phyloP scores from a whole-genome alignment of 768 basidiomycete species.

The Coprinopsis strossmayeri region DNA sequence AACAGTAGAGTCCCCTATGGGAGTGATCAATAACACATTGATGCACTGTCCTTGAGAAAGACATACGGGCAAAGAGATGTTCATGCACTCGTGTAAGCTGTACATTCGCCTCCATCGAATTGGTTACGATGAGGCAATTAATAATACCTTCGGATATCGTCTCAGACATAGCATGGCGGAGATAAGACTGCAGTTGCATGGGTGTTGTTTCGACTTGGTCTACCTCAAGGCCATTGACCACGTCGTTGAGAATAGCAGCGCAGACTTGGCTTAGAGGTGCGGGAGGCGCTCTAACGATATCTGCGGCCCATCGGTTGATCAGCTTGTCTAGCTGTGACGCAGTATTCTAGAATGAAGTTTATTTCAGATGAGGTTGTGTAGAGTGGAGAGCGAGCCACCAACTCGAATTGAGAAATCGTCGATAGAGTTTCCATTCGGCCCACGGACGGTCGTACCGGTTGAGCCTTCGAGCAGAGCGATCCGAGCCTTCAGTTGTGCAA shows the following conservation, averaged over 20 bases:
- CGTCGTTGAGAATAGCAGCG: constrained; percentile 52
- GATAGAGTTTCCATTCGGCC: constrained; percentile 55
- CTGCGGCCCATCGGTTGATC: constrained; percentile 86
- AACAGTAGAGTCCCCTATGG: constrained; percentile 85
- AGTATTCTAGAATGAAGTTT: constrained; percentile 64
- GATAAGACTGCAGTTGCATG: constrained; percentile 72
- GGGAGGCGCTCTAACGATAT: constrained; percentile 55
- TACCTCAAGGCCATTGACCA: constrained; percentile 42
- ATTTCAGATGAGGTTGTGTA: no score
- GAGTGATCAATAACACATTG: no score
- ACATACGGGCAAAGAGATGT: constrained; percentile 75
- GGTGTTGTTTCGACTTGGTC: constrained; percentile 42
- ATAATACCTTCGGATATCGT: constrained; percentile 72
- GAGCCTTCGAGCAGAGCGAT: constrained; percentile 73
- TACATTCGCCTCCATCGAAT: constrained; percentile 76
- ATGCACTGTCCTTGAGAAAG: no score
- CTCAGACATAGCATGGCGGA: constrained; percentile 78
- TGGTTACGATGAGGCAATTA: constrained; percentile 83
- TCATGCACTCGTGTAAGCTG: constrained; percentile 86
- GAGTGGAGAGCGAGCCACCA: no score
- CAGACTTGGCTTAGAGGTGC: constrained; percentile 46
- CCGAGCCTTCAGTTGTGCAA: constrained; percentile 63
- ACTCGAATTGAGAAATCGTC: constrained; percentile 90
- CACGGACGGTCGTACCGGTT: constrained; percentile 30
- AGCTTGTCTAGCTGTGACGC: constrained; percentile 77